Evolutionary conservation across 805 yeast species (phyloP), one percentile per base, ranked within the genome.

Genomic region (Komagataella pastoris): DNA sequence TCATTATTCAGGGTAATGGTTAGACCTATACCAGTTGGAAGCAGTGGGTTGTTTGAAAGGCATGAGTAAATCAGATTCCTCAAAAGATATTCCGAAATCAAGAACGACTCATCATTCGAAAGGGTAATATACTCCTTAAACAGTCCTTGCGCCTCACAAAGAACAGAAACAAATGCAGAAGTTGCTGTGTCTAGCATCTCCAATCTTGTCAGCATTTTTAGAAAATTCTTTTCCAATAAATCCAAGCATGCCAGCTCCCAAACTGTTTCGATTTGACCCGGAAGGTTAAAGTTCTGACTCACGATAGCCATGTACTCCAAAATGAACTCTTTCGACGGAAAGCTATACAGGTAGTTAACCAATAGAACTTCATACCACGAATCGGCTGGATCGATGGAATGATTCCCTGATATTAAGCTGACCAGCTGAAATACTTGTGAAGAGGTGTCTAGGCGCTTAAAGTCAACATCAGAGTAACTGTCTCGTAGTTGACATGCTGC

Each of bases 21-120:
- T 2, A 85, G 64, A 6, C 91, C 93, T 55, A 84, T 73, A 2
- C 88, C 90, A 47, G 82, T 75, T 0, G 90, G 83, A 49, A 83
- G 80, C 46, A 82, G 66, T 18, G 67, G 66, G 55, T 77, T 80
- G 49, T 72, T 66, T 36, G 75, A 68, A 48, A 82, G 64, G 59
- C 81, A 78, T 44, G 76, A 74, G 53, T 75, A 68, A 1, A 85
- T 80, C 60, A 78, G 77, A 36, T 75, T 72, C 18, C 75, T 75
- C 46, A 82, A 58, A 18, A 45, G 46, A 8, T 43, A 36, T 24
- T 45, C 19, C 17, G 24, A 17, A 49, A 23, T 23, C 10, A 21
- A 7, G 19, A 23, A 30, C 6, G 48, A 46, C 40, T 57, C 60
- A 2, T 51, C 52, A 21, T 51, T 51, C 7, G 56, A 47, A 6